phyloP scores from a whole-genome alignment of 768 basidiomycete genomes.

The Pleurotus citrinopileatus region DNA sequence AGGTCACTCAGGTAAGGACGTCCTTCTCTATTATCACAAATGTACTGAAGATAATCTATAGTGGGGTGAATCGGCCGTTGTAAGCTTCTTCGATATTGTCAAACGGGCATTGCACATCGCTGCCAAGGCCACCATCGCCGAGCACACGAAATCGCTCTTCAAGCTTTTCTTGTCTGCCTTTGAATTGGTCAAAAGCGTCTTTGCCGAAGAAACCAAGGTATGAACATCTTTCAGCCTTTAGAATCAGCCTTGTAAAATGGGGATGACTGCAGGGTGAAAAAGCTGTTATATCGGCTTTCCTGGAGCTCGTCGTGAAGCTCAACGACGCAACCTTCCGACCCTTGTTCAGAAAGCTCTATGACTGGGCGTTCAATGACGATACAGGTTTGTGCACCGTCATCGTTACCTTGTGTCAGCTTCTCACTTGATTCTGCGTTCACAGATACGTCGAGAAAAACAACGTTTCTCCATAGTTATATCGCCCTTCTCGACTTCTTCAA shows the following conservation, averaged over 20 bases:
- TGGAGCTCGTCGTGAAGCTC: conserved; percentile 87
- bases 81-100: conserved; percentile 68
- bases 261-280: conserved; percentile 43
- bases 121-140: conserved; percentile 59
- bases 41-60: conserved; percentile 12
- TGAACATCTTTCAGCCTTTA: conserved; percentile 8
- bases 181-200: conserved; percentile 42
- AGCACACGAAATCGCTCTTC: conserved; percentile 66
- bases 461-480: conserved; percentile 73
- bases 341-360: conserved; percentile 85
- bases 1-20: conserved; percentile 29
- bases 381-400: conserved; percentile 32
- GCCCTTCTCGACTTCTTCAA: conserved; percentile 86
- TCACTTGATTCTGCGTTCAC: no score
- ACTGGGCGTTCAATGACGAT: conserved; percentile 84
- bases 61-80: conserved; percentile 18
- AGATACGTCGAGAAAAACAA: conserved; percentile 51
- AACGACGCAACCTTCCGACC: conserved; percentile 92
- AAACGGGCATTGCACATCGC: conserved; percentile 64
- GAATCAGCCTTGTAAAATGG: not conserved
- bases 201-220: conserved; percentile 26
- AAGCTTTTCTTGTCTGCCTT: conserved; percentile 80
- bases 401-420: not conserved
- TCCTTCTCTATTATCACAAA: conserved; percentile 27
- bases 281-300: conserved; percentile 67